phyloP scores from a whole-genome alignment of 179 eudicot genomes.

The Beta corolliflora region DNA sequence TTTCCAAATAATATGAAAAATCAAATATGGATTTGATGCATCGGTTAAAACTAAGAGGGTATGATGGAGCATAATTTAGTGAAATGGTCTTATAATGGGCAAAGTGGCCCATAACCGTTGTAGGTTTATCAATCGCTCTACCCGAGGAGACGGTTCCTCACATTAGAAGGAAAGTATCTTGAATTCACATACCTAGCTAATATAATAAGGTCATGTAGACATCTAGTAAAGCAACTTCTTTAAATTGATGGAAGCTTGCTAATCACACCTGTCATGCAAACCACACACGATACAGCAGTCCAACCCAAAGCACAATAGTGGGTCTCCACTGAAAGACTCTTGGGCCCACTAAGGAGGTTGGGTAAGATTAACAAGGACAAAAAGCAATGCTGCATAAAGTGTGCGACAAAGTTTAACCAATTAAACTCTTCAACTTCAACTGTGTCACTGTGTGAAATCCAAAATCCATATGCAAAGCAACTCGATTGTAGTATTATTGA shows the following conservation, averaged over 20 bases:
- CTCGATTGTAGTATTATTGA: background rate
- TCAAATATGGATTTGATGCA: too few relatives aligned
- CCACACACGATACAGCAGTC: slow-evolving; percentile 7
- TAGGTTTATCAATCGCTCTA: too few relatives aligned
- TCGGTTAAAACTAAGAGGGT: too few relatives aligned
- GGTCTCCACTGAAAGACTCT: background rate
- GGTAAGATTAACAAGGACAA: background rate
- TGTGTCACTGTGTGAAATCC: background rate
- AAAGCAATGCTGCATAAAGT: slow-evolving; percentile 19
- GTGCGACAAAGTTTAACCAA: background rate
- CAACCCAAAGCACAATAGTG: background rate
- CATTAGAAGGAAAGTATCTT: slow-evolving; percentile 34
- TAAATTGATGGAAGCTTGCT: slow-evolving; percentile 17
- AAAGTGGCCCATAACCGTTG: too few relatives aligned
- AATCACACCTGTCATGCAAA: slow-evolving; percentile 24
- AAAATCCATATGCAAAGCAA: slow-evolving; percentile 17
- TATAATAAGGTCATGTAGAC: background rate
- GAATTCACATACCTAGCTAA: slow-evolving; percentile 8
- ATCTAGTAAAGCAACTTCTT: slow-evolving; percentile 18
- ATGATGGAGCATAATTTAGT: too few relatives aligned
- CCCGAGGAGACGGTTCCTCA: slow-evolving; percentile 11
- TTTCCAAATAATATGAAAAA: too few relatives aligned
- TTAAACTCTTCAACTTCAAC: background rate
- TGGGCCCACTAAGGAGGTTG: slow-evolving; percentile 3
- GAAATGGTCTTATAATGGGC: too few relatives aligned